These are phyloP conservation scores for Phytophthora tentaculata DNA, from an alignment of 352 stramenopile genomes.

Conservation along the genomic window DNA sequence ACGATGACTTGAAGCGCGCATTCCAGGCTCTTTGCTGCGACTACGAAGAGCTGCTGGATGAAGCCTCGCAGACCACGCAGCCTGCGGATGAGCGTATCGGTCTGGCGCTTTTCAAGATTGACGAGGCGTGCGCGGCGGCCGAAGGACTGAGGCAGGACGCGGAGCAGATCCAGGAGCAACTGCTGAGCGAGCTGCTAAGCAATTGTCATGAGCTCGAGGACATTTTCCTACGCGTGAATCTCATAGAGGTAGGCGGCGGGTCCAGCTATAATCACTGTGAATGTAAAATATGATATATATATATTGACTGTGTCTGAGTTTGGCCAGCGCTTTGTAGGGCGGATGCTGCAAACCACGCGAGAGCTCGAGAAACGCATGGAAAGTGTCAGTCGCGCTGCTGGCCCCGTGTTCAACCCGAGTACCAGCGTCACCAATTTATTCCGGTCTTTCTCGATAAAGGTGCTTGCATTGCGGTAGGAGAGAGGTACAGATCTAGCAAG, in stretches of 20 bases:
- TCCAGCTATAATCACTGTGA: not conserved
- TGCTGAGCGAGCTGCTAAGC: constrained; percentile 61
- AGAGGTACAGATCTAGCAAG: not conserved
- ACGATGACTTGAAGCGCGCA: constrained; percentile 49
- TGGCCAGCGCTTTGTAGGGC: constrained; percentile 59
- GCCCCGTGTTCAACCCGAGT: constrained; percentile 65
- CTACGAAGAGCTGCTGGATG: constrained; percentile 79
- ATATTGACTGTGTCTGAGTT: constrained; percentile 4
- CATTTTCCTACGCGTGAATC: constrained; percentile 76
- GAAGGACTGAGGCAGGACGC: constrained; percentile 62
- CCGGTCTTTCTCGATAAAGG: constrained; percentile 75
- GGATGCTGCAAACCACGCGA: constrained; percentile 59
- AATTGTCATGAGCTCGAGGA: constrained; percentile 83
- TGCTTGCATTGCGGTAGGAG: constrained; percentile 11
- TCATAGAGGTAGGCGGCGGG: constrained; percentile 61
- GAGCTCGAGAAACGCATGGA: constrained; percentile 76
- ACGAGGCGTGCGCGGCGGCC: constrained; percentile 63
- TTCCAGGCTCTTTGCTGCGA: constrained; percentile 65
- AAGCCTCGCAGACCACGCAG: constrained; percentile 58
- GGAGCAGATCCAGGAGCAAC: constrained; percentile 48
- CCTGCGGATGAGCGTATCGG: constrained; percentile 75
- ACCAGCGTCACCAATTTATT: constrained; percentile 64
- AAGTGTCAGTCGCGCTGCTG: constrained; percentile 52
- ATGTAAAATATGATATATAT: no score
- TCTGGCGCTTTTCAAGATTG: constrained; percentile 83